Base-by-base conservation (phyloP, 805 yeast species). In the Yamadazyma paraphyllophila region DNA sequence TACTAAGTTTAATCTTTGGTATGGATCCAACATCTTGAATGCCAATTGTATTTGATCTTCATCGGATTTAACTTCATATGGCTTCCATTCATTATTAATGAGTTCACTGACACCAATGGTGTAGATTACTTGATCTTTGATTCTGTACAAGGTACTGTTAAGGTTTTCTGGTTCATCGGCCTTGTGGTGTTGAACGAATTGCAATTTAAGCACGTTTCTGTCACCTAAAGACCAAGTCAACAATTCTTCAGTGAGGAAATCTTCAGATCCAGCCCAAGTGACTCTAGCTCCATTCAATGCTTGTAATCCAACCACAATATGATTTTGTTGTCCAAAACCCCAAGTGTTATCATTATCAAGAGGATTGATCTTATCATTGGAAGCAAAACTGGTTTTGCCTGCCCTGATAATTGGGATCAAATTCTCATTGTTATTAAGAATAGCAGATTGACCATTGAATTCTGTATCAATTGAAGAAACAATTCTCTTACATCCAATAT, bases 21-120 rank as follows among this genome's bases (percentile, higher is more conserved):
- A 94, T 36, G 99, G 99, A 63, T 94, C 98, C 52, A 94, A 78
- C 92, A 94, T 84, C 58, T 78, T 81, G 64, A 90, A 81, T 58
- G 89, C 91, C 46, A 94, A 71, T 69, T 94, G 99, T 45, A 88
- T 62, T 49, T 84, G 86, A 42, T 78, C 75, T 33, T 71, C 73
- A 6, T 60, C 64, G 27, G 52, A 43, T 14, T 48, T 41, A 14
- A 67, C 63, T 25, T 54, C 58, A 61, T 65, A 89, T 26, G 96
- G 95, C 11, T 61, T 71, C 97, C 96, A 94, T 44, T 66, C 53
- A 32, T 78, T 81, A 39, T 70, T 56, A 16, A 55, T 51, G 60
- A 69, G 69, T 52, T 71, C 71, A 26, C 80, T 70, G 1, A 80
- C 62, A 11, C 79, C 81, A 36, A 77, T 63, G 29, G 76, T 71